These are phyloP conservation scores for Cydonia oblonga DNA, from an alignment of 331 rosid genomes.

Conservation along the genomic window DNA sequence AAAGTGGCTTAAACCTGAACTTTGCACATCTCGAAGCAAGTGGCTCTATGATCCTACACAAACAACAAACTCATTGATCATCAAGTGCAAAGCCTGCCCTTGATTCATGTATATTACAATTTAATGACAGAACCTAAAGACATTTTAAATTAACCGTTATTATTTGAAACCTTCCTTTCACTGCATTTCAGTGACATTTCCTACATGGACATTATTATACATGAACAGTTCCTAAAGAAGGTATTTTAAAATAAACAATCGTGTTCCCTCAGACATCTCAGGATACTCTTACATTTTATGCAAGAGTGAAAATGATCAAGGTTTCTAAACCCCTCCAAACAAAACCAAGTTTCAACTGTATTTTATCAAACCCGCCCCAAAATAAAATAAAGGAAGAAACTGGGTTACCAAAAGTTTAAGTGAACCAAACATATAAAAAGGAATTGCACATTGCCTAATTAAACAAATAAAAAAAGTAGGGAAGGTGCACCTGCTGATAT, in stretches of 20 bases:
- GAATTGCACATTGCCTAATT: neutral
- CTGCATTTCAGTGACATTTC: too few species aligned
- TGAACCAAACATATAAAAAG: neutral
- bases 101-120: neutral
- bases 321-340: neutral
- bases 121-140: neutral
- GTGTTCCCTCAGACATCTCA: neutral
- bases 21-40: constrained; percentile 97
- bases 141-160: neutral
- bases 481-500: constrained; percentile 68
- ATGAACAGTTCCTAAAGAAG: neutral
- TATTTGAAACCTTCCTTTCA: too few species aligned
- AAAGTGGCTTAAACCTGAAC: constrained; percentile 90
- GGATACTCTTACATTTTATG: neutral
- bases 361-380: neutral
- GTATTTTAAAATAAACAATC: too few species aligned
- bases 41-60: constrained; percentile 80
- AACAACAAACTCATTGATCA: constrained; percentile 1
- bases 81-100: constrained; percentile 3
- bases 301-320: neutral
- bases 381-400: neutral
- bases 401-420: neutral
- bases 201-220: neutral
- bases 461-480: neutral
- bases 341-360: neutral